Conservation (phyloP, 176 grass and related monocot genomes). For the Oryza longistaminata region DNA sequence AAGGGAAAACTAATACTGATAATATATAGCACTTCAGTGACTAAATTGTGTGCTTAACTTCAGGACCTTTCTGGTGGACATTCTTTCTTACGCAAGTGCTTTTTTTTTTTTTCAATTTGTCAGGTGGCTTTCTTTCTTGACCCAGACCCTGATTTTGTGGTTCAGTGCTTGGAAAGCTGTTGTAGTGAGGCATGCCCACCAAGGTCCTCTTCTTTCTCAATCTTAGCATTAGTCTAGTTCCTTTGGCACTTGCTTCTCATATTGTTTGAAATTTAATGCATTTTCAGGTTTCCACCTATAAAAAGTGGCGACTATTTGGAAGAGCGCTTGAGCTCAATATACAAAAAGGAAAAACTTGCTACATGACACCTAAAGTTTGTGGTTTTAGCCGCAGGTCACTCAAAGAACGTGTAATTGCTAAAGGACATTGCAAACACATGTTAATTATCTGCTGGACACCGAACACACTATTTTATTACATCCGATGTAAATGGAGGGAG, state of each 20-base stretch:
- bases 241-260: neutral
- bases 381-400: too few species aligned
- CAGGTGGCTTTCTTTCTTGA: conserved; percentile 75
- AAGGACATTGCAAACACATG: too few species aligned
- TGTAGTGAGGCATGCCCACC: neutral
- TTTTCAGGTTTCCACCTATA: conserved; percentile 64
- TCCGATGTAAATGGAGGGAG: too few species aligned
- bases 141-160: conserved; percentile 41
- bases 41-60: neutral
- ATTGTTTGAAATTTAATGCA: neutral
- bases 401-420: too few species aligned
- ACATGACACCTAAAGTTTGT: too few species aligned
- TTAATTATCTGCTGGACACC: too few species aligned
- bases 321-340: conserved; percentile 37
- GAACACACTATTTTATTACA: too few species aligned
- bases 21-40: neutral
- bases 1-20: neutral
- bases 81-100: conserved; percentile 16
- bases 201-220: neutral
- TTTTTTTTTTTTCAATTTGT: neutral
- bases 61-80: neutral
- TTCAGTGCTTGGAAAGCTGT: conserved; percentile 61
- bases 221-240: neutral
- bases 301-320: conserved; percentile 48
- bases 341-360: neutral